Base-by-base conservation (phyloP, 192 early-diverging fungal species). In the Backusella liffmaniae region DNA sequence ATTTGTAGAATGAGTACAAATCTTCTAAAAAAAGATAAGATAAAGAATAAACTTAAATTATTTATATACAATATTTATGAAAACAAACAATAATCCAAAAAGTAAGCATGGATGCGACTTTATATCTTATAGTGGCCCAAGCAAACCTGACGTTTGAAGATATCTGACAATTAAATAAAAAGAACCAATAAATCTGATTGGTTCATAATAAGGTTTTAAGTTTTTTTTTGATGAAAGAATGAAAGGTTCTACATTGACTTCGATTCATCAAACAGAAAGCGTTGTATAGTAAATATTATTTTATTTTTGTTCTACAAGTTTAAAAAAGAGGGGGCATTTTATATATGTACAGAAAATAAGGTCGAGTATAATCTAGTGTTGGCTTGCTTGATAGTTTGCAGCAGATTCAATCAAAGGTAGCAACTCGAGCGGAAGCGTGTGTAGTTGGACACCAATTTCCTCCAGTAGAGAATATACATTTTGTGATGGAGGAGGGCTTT, bases 351-450 rank as follows among this genome's bases (percentile, higher is more conserved):
- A 62, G 32, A 29, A 13, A 23, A 56, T n/a, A 15, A 29, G 53
- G 26, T 2, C 23, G 23, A 5, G 10, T 23, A 13, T 26, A 12
- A 12, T 62, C 56, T 62, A 62, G 10, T 62, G 23, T 62, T 62
- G 56, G 12, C 10, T 30, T 13, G 72, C 65, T 34, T 73, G 72
- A 36, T 78, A 74, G 35, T 74, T 73, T 21, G 71, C 67, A 51
- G 72, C 77, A 18, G 72, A 78, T 21, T 53, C 73, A 66, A 74
- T 70, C 8, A 74, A 62, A 30, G 73, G 77, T 21, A 79, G 23
- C 0, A 79, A 13, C 23, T 79, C 77, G 1, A 66, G 46, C 3
- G 77, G 77, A 16, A 79, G 41, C 3, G 66, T 73, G 35, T 59
- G 69, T 13, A 79, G 34, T n/a, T 79, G 67, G 35, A 74, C 36